Evolutionary conservation across 2,329 filamentous ascomycete species (phyloP).

Genomic region (Venturia effusa): DNA sequence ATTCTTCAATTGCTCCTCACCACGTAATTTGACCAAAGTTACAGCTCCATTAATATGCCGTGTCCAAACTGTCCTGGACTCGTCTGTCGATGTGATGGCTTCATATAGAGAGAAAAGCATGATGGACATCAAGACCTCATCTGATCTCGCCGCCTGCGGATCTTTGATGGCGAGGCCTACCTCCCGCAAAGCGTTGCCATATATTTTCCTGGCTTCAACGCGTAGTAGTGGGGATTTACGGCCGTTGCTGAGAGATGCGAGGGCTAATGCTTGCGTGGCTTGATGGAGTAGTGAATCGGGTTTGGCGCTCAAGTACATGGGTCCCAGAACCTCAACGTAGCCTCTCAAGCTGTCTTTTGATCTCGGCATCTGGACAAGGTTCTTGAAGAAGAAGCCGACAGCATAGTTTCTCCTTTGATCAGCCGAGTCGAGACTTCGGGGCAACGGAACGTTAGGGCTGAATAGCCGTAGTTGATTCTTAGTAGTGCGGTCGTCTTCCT

Average conservation of each 20-base stretch:
- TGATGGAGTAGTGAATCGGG: slow-evolving; percentile 27
- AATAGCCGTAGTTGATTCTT: neutral
- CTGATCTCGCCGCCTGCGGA: slow-evolving; percentile 23
- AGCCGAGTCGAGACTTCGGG: slow-evolving; percentile 6
- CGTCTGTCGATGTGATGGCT: slow-evolving; percentile 29
- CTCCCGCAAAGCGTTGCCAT: slow-evolving; percentile 27
- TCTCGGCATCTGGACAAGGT: slow-evolving; percentile 28
- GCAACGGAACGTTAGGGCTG: neutral
- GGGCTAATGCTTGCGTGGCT: slow-evolving; percentile 28
- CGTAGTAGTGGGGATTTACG: slow-evolving; percentile 24
- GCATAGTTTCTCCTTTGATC: slow-evolving; percentile 2
- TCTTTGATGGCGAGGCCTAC: slow-evolving; percentile 27
- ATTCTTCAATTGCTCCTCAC: slow-evolving; percentile 27
- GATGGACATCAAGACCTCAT: slow-evolving; percentile 29
- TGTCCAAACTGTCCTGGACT: slow-evolving; percentile 26
- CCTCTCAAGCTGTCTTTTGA: slow-evolving; percentile 27
- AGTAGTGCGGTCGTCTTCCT: neutral
- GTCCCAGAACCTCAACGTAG: slow-evolving; percentile 27
- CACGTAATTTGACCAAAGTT: slow-evolving; percentile 26
- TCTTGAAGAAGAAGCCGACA: slow-evolving; percentile 30
- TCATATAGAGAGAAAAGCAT: slow-evolving; percentile 32
- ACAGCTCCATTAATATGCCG: slow-evolving; percentile 32
- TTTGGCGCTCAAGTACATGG: slow-evolving; percentile 25
- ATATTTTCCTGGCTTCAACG: slow-evolving; percentile 23
- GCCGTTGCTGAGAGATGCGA: slow-evolving; percentile 28